These are phyloP conservation scores for Ambrosiella beaveri DNA, from an alignment of 2,329 filamentous ascomycete species.

Conservation along the genomic window DNA sequence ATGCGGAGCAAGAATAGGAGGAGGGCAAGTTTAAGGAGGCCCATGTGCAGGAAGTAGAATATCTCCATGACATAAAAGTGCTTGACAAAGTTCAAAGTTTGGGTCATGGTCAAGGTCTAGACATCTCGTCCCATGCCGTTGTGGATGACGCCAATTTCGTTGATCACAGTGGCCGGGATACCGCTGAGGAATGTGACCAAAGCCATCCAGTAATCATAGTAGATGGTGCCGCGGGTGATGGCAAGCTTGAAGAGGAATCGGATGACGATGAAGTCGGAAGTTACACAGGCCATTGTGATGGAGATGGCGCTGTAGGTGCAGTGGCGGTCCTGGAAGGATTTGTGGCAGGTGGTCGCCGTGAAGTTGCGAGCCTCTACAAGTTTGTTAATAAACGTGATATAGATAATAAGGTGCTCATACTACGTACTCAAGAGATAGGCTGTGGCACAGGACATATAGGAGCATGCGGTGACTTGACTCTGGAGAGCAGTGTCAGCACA, in stretches of 20 bases:
- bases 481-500: constrained; percentile 19
- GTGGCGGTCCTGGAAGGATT: constrained; percentile 19
- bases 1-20: constrained; percentile 38
- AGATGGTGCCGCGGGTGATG: constrained; percentile 20
- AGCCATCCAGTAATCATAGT: constrained; percentile 24
- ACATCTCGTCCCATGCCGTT: constrained; percentile 33
- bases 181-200: constrained; percentile 17
- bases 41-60: constrained; percentile 29
- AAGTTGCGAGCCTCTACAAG: constrained; percentile 13
- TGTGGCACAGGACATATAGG: constrained; percentile 16
- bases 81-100: constrained; percentile 27
- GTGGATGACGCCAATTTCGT: constrained; percentile 18
- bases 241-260: constrained; percentile 25
- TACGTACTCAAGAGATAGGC: neutral
- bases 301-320: constrained; percentile 21
- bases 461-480: constrained; percentile 17
- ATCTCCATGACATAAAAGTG: constrained; percentile 27
- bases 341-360: constrained; percentile 18
- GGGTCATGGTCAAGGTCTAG: constrained; percentile 27
- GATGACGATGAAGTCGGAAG: constrained; percentile 24
- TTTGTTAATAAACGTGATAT: neutral
- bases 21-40: constrained; percentile 32
- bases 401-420: neutral
- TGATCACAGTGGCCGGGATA: constrained; percentile 20
- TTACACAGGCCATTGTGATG: constrained; percentile 21